These are phyloP conservation scores for Talaromyces sp. DNA, from an alignment of 2,329 filamentous ascomycete species.

Conservation along the genomic window DNA sequence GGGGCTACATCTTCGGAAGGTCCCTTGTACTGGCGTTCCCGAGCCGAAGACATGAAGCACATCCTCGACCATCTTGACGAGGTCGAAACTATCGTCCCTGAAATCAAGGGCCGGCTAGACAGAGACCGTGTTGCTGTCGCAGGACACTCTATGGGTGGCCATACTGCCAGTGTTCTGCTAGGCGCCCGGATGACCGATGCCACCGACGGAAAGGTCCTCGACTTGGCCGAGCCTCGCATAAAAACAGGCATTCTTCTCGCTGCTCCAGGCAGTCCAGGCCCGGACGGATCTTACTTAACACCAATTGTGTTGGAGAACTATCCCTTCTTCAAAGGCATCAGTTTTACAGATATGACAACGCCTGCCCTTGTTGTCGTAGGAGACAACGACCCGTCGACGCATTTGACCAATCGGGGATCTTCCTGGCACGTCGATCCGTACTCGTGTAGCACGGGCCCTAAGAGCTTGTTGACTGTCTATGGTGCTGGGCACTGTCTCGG, in stretches of 20 bases:
- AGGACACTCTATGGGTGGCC: constrained; percentile 38
- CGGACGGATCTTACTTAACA: constrained; percentile 9
- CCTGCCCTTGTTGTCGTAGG: constrained; percentile 37
- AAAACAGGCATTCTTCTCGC: constrained; percentile 35
- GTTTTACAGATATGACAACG: constrained; percentile 31
- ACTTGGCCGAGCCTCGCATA: constrained; percentile 30
- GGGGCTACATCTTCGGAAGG: constrained; percentile 12
- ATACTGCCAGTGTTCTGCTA: constrained; percentile 31
- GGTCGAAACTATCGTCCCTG: constrained; percentile 31
- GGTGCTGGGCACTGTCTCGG: constrained; percentile 36
- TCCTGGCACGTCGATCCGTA: constrained; percentile 41
- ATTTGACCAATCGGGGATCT: constrained; percentile 30
- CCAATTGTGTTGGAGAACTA: constrained; percentile 25
- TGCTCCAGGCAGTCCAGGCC: constrained; percentile 26
- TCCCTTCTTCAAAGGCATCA: constrained; percentile 28
- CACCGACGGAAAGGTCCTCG: constrained; percentile 17
- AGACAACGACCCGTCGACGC: constrained; percentile 32
- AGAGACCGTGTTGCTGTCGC: constrained; percentile 29
- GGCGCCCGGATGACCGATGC: constrained; percentile 34
- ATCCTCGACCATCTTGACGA: constrained; percentile 36
- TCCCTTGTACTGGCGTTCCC: constrained; percentile 29
- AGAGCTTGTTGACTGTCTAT: constrained; percentile 31
- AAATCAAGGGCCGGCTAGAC: constrained; percentile 33
- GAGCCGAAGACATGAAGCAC: constrained; percentile 31
- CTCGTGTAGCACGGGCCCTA: constrained; percentile 25